Conservation (phyloP, 257 asterid genomes). For the Nicotiana otophora region DNA sequence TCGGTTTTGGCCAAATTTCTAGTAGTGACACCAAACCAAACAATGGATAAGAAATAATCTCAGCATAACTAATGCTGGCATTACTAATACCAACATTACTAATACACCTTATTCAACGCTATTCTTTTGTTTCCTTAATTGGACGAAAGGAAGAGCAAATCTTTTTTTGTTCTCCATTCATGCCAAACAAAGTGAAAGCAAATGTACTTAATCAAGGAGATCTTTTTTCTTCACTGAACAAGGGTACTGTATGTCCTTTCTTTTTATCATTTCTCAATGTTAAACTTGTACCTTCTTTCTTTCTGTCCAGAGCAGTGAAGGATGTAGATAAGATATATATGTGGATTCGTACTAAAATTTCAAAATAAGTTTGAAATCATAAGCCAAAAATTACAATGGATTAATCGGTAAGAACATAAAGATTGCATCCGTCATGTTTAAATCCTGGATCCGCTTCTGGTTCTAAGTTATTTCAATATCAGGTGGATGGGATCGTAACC, state of each 20-base stretch:
- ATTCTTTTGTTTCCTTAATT: not conserved
- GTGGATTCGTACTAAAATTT: too few species aligned
- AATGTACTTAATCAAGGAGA: not conserved
- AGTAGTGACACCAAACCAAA: too few species aligned
- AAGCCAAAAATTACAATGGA: too few species aligned
- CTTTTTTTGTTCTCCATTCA: not conserved
- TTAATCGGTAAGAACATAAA: too few species aligned
- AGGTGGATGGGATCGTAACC: slow-evolving; percentile 34
- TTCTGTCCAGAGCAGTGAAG: not conserved
- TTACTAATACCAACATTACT: not conserved
- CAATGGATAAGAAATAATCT: too few species aligned
- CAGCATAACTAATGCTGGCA: not conserved
- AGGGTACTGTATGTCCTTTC: not conserved
- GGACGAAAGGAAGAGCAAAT: not conserved
- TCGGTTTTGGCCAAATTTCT: too few species aligned
- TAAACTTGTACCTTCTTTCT: not conserved
- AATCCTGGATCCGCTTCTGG: too few species aligned
- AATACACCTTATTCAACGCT: too few species aligned
- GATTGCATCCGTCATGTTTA: too few species aligned
- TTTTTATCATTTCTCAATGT: not conserved
- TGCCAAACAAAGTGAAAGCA: not conserved
- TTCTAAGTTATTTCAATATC: not conserved
- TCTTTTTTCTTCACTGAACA: not conserved
- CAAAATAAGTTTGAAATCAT: too few species aligned
- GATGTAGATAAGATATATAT: too few species aligned